phyloP scores from a whole-genome alignment of 805 yeast species.

The Starmerella kuoi region DNA sequence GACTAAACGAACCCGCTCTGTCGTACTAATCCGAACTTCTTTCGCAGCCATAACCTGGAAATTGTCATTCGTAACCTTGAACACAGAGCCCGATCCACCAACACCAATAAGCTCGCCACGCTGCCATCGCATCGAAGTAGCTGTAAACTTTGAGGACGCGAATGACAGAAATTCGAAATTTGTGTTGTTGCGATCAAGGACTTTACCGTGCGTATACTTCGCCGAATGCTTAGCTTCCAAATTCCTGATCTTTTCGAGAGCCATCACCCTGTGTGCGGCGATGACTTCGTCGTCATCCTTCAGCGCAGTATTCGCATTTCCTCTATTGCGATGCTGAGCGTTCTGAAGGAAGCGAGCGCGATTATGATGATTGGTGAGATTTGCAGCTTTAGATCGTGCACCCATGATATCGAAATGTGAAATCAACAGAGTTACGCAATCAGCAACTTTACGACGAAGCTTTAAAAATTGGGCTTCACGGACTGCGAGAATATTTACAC shows the following conservation, averaged over 20 bases:
- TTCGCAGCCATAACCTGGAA: slow-evolving; percentile 97
- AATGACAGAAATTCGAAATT: slow-evolving; percentile 79
- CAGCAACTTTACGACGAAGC: slow-evolving; percentile 73
- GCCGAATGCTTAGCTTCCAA: slow-evolving; percentile 48
- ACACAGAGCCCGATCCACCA: slow-evolving; percentile 91
- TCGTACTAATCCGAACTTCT: slow-evolving; percentile 82
- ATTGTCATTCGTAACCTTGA: slow-evolving; percentile 83
- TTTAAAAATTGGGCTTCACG: slow-evolving; percentile 62
- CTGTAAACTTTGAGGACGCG: slow-evolving; percentile 73
- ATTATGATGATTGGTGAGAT: slow-evolving; percentile 31
- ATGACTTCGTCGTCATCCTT: slow-evolving; percentile 44
- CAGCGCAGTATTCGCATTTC: slow-evolving; percentile 32
- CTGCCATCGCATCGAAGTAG: slow-evolving; percentile 80
- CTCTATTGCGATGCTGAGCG: slow-evolving; percentile 24
- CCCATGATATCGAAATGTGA: slow-evolving; percentile 98
- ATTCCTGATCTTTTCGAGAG: slow-evolving; percentile 49
- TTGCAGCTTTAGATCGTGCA: slow-evolving; percentile 66
- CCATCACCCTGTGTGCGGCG: slow-evolving; percentile 50
- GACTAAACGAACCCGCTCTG: slow-evolving; percentile 60
- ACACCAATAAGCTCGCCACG: slow-evolving; percentile 89
- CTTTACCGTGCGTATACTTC: slow-evolving; percentile 63
- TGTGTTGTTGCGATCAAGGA: slow-evolving; percentile 72
- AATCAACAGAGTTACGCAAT: slow-evolving; percentile 84
- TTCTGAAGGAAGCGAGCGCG: slow-evolving; percentile 10
- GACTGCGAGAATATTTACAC: slow-evolving; percentile 73